Evolutionary conservation across 2,329 filamentous ascomycete species (phyloP).

Genomic region (Neospermospora avenae): DNA sequence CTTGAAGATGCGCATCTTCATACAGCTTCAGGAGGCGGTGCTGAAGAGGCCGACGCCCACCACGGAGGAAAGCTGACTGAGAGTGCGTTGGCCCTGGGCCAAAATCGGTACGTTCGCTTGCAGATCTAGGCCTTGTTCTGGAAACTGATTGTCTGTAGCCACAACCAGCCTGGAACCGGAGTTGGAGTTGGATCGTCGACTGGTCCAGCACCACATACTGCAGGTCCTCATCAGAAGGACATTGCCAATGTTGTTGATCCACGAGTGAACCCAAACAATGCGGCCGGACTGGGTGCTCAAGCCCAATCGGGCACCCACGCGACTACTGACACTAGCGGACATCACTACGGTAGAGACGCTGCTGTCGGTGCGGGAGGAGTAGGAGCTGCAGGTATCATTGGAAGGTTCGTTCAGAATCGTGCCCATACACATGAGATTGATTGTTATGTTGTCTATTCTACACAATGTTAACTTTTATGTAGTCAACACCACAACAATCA

Average conservation of each 20-base stretch:
- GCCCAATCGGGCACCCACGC: not conserved
- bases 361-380: constrained; percentile 11
- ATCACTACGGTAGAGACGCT: constrained; percentile 24
- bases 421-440: no score
- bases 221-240: constrained; percentile 3
- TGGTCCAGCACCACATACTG: constrained; percentile 7
- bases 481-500: constrained; percentile 9
- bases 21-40: constrained; percentile 26
- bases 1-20: constrained; percentile 25
- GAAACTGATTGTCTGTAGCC: not conserved
- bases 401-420: constrained; percentile 5
- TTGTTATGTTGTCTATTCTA: no score
- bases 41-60: constrained; percentile 22
- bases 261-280: constrained; percentile 1
- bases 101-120: not conserved
- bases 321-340: constrained; percentile 14
- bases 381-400: constrained; percentile 13
- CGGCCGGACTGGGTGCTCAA: not conserved
- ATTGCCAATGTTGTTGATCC: not conserved
- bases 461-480: not conserved
- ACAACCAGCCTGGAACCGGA: not conserved
- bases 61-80: no score
- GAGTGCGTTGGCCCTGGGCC: constrained; percentile 1
- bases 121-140: not conserved
- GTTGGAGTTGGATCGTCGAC: not conserved